Conservation (phyloP, 2,329 filamentous ascomycete species). For the Tolypocladium album region DNA sequence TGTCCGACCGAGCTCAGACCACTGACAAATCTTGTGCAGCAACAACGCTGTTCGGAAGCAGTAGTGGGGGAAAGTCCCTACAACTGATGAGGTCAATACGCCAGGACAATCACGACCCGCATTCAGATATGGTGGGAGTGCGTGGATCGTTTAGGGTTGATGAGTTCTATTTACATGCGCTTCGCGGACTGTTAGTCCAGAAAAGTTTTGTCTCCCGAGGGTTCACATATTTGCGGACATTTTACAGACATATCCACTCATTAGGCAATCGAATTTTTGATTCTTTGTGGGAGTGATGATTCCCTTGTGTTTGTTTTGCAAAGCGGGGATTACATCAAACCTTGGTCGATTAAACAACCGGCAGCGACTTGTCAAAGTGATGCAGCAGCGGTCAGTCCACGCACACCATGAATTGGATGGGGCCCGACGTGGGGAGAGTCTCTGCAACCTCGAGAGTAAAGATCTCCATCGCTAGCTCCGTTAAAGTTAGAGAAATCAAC, state of each 20-base stretch:
- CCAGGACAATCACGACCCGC: background rate
- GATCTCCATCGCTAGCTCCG: too few relatives aligned
- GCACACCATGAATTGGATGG: too few relatives aligned
- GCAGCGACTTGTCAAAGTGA: too few relatives aligned
- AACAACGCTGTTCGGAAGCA: background rate
- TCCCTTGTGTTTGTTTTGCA: too few relatives aligned
- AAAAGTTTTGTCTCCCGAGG: background rate
- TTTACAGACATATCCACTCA: background rate
- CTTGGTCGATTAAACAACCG: too few relatives aligned
- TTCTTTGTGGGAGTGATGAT: background rate
- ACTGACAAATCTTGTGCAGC: background rate
- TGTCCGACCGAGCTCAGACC: background rate
- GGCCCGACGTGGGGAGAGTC: too few relatives aligned
- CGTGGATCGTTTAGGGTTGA: background rate
- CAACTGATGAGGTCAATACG: background rate
- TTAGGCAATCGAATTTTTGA: background rate
- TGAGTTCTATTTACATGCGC: slow-evolving; percentile 2
- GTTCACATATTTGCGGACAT: background rate
- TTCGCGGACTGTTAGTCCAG: background rate
- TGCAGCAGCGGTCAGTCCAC: too few relatives aligned
- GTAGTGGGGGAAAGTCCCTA: background rate
- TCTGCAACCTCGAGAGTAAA: too few relatives aligned
- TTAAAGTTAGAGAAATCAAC: too few relatives aligned
- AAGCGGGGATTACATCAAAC: too few relatives aligned
- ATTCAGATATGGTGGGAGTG: background rate